These are phyloP conservation scores for Diaporthe sp. DNA, from an alignment of 2,329 filamentous ascomycete species.

Conservation along the genomic window DNA sequence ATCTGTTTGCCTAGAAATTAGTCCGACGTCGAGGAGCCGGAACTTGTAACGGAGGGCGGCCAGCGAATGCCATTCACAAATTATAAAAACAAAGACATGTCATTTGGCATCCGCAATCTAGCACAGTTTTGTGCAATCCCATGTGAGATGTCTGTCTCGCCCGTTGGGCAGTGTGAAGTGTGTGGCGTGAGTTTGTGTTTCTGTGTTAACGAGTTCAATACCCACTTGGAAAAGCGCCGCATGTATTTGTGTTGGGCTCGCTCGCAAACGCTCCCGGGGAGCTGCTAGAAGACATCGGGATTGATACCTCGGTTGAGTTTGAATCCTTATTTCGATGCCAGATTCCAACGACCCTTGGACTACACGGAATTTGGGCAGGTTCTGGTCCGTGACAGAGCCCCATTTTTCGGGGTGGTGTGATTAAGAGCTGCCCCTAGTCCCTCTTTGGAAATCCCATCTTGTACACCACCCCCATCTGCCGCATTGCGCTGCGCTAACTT, in stretches of 20 bases:
- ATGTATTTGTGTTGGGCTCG: background rate
- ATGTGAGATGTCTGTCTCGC: background rate
- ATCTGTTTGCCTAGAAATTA: background rate
- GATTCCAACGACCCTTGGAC: no score
- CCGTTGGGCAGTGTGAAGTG: background rate
- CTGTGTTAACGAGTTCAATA: background rate
- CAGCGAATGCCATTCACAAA: background rate
- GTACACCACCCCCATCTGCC: no score
- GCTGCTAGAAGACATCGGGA: background rate
- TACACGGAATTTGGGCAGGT: background rate
- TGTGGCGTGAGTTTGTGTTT: background rate
- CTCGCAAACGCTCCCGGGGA: background rate
- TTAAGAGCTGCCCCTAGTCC: slow-evolving; percentile 2
- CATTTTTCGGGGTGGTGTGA: background rate
- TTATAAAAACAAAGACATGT: background rate
- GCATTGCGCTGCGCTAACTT: slow-evolving; percentile 4
- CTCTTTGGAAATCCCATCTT: background rate
- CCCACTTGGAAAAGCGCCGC: no score
- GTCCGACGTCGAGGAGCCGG: background rate
- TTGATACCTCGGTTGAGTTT: background rate
- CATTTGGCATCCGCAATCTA: background rate
- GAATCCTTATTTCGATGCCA: background rate
- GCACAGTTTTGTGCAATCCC: background rate
- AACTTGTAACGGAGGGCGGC: background rate
- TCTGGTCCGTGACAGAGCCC: background rate